Conservation (phyloP, 306 rosid species). For the Corylus americana region DNA sequence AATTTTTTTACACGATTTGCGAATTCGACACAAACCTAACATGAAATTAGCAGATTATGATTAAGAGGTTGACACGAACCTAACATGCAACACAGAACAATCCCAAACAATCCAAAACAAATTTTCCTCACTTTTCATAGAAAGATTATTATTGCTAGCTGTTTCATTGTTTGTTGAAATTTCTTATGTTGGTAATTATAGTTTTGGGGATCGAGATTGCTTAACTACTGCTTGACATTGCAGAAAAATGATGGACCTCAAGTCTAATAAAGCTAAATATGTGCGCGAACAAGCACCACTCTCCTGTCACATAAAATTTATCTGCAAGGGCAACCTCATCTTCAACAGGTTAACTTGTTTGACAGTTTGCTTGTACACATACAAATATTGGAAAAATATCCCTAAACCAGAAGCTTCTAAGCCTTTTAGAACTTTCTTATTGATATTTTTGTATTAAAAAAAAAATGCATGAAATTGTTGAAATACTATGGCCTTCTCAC, state of each 20-base stretch:
- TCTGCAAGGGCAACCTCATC: constrained; percentile 55
- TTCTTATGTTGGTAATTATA: too few species aligned
- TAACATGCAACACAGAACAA: too few species aligned
- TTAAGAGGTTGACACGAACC: too few species aligned
- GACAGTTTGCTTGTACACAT: not conserved
- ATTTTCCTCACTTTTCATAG: too few species aligned
- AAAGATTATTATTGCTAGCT: too few species aligned
- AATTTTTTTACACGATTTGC: too few species aligned
- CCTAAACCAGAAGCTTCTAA: constrained; percentile 1
- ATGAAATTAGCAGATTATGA: too few species aligned
- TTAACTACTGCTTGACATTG: constrained; percentile 2
- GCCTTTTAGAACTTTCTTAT: not conserved
- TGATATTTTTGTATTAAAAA: not conserved
- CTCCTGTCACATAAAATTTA: constrained; percentile 49
- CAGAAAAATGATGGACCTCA: constrained; percentile 52
- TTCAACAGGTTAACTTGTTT: constrained; percentile 36
- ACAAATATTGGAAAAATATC: not conserved
- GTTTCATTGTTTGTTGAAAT: too few species aligned
- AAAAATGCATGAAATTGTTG: not conserved
- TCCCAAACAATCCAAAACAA: too few species aligned
- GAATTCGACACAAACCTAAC: too few species aligned
- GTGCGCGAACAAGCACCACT: constrained; percentile 43
- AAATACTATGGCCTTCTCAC: not conserved
- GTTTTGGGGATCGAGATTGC: not conserved
- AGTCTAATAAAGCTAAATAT: constrained; percentile 47